Conservation (phyloP, 2,329 filamentous ascomycete species). For the Neopestalotiopsis sp. region DNA sequence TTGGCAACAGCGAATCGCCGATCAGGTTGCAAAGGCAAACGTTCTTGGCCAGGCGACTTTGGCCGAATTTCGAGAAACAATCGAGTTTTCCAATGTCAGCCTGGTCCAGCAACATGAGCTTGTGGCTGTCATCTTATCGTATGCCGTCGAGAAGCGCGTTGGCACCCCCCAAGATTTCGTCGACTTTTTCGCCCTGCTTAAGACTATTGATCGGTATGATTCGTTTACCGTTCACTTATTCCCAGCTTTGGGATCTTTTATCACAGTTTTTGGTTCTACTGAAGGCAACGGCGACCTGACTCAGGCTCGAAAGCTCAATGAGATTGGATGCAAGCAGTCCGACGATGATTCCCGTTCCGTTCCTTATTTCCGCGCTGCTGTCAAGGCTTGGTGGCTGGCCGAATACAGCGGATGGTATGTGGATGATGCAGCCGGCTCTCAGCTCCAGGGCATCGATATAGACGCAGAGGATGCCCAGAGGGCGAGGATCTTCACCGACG, state of each 20-base stretch:
- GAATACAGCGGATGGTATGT: conserved; percentile 92
- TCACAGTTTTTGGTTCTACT: conserved; percentile 78
- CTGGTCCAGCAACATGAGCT: conserved; percentile 90
- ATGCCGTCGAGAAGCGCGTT: conserved; percentile 78
- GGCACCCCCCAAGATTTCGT: conserved; percentile 76
- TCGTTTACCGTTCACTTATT: conserved; percentile 73
- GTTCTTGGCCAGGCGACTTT: conserved; percentile 70
- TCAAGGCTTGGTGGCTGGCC: conserved; percentile 85
- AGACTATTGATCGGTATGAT: conserved; percentile 79
- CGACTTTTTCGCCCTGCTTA: conserved; percentile 70
- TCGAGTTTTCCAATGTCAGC: conserved; percentile 81
- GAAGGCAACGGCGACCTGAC: conserved; percentile 72
- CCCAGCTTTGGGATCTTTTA: conserved; percentile 77
- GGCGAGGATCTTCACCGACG: conserved; percentile 75
- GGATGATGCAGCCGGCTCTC: conserved; percentile 69
- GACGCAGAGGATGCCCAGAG: conserved; percentile 73
- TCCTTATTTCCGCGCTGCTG: conserved; percentile 77
- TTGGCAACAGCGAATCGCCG: conserved; percentile 77
- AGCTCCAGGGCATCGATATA: conserved; percentile 67
- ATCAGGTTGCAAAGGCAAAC: conserved; percentile 76
- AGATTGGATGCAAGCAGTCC: conserved; percentile 67
- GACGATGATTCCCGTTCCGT: conserved; percentile 76
- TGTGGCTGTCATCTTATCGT: conserved; percentile 79
- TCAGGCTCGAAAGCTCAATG: conserved; percentile 74
- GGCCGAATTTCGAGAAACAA: conserved; percentile 72